Base-by-base conservation (phyloP, 2,329 filamentous ascomycete species). In the Fusarium dimerum region DNA sequence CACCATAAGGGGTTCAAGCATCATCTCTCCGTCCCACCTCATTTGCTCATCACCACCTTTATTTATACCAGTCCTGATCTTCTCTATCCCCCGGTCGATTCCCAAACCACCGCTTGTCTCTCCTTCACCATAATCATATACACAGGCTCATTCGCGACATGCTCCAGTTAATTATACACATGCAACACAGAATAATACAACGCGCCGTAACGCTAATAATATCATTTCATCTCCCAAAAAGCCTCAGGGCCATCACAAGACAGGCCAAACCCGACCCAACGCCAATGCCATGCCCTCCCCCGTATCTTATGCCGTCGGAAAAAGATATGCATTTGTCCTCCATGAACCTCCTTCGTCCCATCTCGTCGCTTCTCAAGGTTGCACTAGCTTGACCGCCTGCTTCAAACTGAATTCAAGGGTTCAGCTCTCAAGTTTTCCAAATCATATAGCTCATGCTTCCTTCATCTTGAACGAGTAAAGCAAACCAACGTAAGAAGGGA, bases 251-350 rank as follows among this genome's bases (percentile, higher is more conserved):
- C 43, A 34, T 43, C 48, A 59, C 40, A 45, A 51, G 47, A 54
- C 62, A 60, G 48, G 45, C 51, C 47, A 54, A 57, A 50, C 57
- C 62, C 44, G 20, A 26, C 49, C 63, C 56, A 66, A 66, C 69
- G 69, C 69, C 69, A 54, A 62, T 66, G 66, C 70, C 68, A 72
- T 71, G 68, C 68, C 68, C 20, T n/a, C 20, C 20, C 5, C 66
- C 66, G 68, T 59, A 60, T 61, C 50, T 63, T 59, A 54, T 67
- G 55, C 55, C 59, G 55, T 53, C 56, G 54, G 57, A 41, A 58
- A 48, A 56, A 55, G 47, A 45, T 45, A 57, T 59, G 53, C 61
- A 50, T 54, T 57, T 40, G 43, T 50, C 34, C 52, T 38, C 15
- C 38, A 40, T 53, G 44, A 17, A 29, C 40, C 47, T 39, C 42